These are phyloP conservation scores for Ephemerocybe angulata DNA, from an alignment of 768 basidiomycete genomes.

Conservation along the genomic window DNA sequence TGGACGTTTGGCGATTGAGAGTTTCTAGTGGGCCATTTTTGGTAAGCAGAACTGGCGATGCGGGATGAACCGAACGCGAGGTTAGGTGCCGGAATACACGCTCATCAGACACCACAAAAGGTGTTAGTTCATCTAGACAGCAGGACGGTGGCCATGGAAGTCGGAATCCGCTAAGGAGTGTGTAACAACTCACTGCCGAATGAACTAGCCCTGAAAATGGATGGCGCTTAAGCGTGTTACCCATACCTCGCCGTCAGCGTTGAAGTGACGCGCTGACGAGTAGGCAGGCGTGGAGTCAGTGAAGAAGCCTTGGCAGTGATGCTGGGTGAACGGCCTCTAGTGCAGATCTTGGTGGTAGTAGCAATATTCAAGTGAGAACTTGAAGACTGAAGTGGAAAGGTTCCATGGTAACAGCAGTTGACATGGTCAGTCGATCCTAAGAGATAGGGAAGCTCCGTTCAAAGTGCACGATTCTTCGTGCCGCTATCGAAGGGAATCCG, in stretches of 20 bases:
- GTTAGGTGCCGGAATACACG: constrained; percentile 76
- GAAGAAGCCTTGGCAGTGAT: constrained; percentile 77
- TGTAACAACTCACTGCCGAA: too few relatives aligned
- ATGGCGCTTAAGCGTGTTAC: too few relatives aligned
- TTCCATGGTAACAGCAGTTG: constrained; percentile 85
- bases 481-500: constrained; percentile 74
- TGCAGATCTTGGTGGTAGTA: constrained; percentile 88
- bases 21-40: constrained; percentile 81
- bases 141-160: constrained; percentile 87
- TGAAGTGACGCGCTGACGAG: too few relatives aligned
- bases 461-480: constrained; percentile 60
- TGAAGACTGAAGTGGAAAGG: constrained; percentile 88
- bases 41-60: constrained; percentile 69
- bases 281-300: constrained; percentile 75
- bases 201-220: too few relatives aligned
- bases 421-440: constrained; percentile 85
- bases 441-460: constrained; percentile 73
- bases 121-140: constrained; percentile 87
- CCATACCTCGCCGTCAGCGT: too few relatives aligned
- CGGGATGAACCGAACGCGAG: constrained; percentile 66
- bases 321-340: constrained; percentile 59
- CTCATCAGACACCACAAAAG: constrained; percentile 85
- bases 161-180: too few relatives aligned
- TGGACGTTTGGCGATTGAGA: constrained; percentile 78
- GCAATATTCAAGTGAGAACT: constrained; percentile 86